Evolutionary conservation across 2,329 filamentous ascomycete species (phyloP).

Genomic region (Aspergillus sp.): DNA sequence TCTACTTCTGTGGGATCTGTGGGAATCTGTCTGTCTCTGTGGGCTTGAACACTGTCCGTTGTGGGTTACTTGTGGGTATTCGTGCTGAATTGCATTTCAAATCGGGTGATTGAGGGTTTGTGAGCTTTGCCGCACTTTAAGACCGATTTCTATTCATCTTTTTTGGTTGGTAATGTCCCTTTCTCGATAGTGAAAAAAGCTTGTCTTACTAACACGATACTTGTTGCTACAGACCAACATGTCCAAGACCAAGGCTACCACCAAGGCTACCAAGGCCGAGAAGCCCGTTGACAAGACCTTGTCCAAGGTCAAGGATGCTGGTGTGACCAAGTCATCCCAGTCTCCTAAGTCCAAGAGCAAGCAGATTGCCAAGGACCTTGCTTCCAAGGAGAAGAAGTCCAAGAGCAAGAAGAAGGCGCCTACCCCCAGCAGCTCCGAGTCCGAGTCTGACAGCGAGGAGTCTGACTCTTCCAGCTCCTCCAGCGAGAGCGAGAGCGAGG

Average conservation of each 20-base stretch:
- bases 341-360: constrained; percentile 41
- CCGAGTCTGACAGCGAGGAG: constrained; percentile 27
- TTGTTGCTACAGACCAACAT: constrained; percentile 26
- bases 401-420: constrained; percentile 37
- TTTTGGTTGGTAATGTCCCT: background rate
- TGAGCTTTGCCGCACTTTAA: constrained; percentile 29
- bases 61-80: constrained; percentile 37
- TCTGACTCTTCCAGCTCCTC: constrained; percentile 23
- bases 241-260: constrained; percentile 40
- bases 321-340: constrained; percentile 40
- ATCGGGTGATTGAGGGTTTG: constrained; percentile 33
- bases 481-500: constrained; percentile 26
- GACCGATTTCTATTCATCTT: background rate
- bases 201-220: background rate
- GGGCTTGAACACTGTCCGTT: constrained; percentile 38
- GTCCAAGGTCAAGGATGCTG: constrained; percentile 43
- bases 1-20: constrained; percentile 36
- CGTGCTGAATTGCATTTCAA: constrained; percentile 19
- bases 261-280: constrained; percentile 25
- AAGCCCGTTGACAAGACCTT: constrained; percentile 38
- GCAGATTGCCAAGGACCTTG: constrained; percentile 36
- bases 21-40: constrained; percentile 37
- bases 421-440: constrained; percentile 28
- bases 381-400: constrained; percentile 35
- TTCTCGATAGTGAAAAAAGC: background rate